These are phyloP conservation scores for Fennellomyces sp. DNA, from an alignment of 371 early-diverging fungal genomes.

Conservation along the genomic window DNA sequence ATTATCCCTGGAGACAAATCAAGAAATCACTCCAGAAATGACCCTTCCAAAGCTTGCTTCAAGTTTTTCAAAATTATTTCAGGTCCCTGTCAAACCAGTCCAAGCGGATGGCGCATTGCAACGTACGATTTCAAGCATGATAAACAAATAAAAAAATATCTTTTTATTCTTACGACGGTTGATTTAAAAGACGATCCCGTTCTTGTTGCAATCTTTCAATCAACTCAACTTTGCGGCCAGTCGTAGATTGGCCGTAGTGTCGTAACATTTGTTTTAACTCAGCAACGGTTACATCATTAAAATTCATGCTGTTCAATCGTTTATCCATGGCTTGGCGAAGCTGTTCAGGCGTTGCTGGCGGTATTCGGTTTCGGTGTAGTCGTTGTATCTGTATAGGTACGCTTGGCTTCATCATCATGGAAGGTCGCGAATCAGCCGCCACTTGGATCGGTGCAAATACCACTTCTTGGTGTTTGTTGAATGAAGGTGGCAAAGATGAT, in stretches of 20 bases:
- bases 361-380: conserved; percentile 3
- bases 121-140: too few relatives aligned
- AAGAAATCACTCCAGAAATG: not conserved
- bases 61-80: conserved; percentile 8
- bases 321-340: conserved; percentile 49
- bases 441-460: conserved; percentile 12
- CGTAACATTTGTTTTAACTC: conserved; percentile 72
- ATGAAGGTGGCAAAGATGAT: conserved; percentile 8
- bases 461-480: not conserved
- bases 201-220: conserved; percentile 51
- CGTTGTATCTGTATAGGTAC: conserved; percentile 14
- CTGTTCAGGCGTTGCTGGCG: conserved; percentile 2
- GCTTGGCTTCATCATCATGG: not conserved
- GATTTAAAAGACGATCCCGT: conserved; percentile 22
- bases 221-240: conserved; percentile 58
- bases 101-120: not conserved
- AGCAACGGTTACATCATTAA: conserved; percentile 69
- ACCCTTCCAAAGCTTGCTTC: not conserved
- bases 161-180: not conserved
- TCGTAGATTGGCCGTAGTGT: conserved; percentile 26
- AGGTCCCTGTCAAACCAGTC: conserved; percentile 7
- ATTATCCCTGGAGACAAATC: not conserved
- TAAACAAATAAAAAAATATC: too few relatives aligned
- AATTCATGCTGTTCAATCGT: conserved; percentile 57
- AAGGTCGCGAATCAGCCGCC: conserved; percentile 4